Evolutionary conservation across 345 rosid genomes (phyloP).

Genomic region (Eutrema japonicum): DNA sequence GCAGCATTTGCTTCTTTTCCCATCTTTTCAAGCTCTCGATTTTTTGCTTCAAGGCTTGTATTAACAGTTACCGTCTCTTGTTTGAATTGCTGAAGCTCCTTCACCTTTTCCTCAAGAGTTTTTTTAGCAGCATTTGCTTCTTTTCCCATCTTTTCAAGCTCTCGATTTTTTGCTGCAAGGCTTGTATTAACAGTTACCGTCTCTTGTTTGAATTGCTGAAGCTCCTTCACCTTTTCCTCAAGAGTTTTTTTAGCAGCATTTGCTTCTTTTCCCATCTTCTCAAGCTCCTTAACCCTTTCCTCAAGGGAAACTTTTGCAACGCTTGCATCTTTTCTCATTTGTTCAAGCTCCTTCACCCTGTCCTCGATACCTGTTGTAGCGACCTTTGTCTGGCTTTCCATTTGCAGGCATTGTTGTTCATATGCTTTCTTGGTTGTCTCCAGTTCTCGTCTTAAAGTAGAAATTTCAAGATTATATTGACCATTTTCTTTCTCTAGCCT

Average conservation of each 20-base stretch:
- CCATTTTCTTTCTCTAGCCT: constrained; percentile 46
- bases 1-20: constrained; percentile 54
- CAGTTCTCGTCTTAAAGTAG: constrained; percentile 53
- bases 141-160: constrained; percentile 59
- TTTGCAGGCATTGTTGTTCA: constrained; percentile 54
- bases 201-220: constrained; percentile 48
- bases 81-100: constrained; percentile 49
- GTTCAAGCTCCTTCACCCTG: constrained; percentile 57
- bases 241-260: constrained; percentile 51
- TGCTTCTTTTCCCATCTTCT: constrained; percentile 58
- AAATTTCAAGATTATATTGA: constrained; percentile 44
- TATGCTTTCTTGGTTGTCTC: constrained; percentile 54
- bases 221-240: constrained; percentile 39
- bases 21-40: constrained; percentile 57
- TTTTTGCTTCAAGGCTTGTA: constrained; percentile 45
- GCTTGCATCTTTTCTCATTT: constrained; percentile 61
- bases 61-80: constrained; percentile 49
- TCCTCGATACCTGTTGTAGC: constrained; percentile 46
- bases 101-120: constrained; percentile 59
- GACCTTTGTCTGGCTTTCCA: constrained; percentile 61
- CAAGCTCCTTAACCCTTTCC: constrained; percentile 57
- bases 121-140: constrained; percentile 49
- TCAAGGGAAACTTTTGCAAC: constrained; percentile 48
- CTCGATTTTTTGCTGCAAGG: constrained; percentile 50
- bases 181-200: constrained; percentile 44